Base-by-base conservation (phyloP, 495 filamentous ascomycete species). In the Neurospora pannonica region DNA sequence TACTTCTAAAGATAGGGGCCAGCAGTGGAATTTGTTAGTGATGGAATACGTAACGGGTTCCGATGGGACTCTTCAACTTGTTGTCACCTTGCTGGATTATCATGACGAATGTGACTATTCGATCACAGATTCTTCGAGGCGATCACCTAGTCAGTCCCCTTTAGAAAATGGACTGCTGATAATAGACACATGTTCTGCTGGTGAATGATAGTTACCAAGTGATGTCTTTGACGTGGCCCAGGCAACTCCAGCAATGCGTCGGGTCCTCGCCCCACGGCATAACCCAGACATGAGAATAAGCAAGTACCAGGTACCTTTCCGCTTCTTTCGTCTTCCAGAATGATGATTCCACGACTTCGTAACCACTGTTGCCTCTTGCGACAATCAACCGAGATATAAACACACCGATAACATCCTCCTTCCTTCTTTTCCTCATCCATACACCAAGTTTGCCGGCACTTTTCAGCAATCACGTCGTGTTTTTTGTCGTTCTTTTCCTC, bases 291-390 rank as follows among this genome's bases (percentile, higher is more conserved):
- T n/a, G n/a, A n/a, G 39, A 38, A 13, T 48, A 54, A 54, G 46
- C 21, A 54, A 28, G 46, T 54, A 60, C 54, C 28, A 67, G 15
- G 54, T 67, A 67, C 21, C 39, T 15, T 37, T 31, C 15, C 38
- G 60, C 13, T 77, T 76, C 74, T 70, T 70, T 48, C 48, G 72
- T 36, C 70, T 78, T 78, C 76, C 73, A 76, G 76, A 76, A 74
- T 31, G 54, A 39, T 24, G 31, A 67, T 19, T 21, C 19, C 67
- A 67, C 54, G n/a, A 69, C 71, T 38, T 76, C 76, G 76, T 76
- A 71, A 78, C 76, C 62, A 36, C 36, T 76, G 76, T 73, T 78
- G 76, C 76, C 76, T 78, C 70, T 34, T 54, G 11, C 24, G 13
- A 46, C 13, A 42, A 60, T 38, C 17, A n/a, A n/a, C 34, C 17